Evolutionary conservation across 768 basidiomycete genomes (phyloP), one percentile per base, ranked within the genome.

Genomic region (Mycena metata): DNA sequence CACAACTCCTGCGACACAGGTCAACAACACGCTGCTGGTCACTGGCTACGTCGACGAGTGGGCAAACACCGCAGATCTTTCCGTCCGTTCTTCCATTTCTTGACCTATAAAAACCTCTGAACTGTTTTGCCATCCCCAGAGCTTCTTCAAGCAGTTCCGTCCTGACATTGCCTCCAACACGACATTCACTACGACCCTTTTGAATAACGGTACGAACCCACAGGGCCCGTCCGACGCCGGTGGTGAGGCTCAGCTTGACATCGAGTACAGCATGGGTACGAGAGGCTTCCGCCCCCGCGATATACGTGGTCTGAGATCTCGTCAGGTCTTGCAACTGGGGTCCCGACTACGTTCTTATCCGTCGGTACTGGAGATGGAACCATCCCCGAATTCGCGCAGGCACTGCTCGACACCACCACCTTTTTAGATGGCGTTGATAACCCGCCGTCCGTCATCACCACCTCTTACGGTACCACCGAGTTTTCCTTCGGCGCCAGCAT

Each of bases 41-140:
- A 58, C 64, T 5, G 64, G 55, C 21, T 66, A 66, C 39, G 49
- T 36, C 8, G 56, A 41, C 7, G 35, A 66, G 43, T 66, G 16
- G 16, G 63, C 63, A 26, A 41, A 64, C 21, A 19, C 16, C 11
- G 63, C 42, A 17, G 63, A 64, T 41, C 55, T 64, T 26, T 15
- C 42, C 26, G 63, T 56, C 17, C 39, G 63, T 61, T 12, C 7
- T 15, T 43, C 23, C 33, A 21, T 6, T 54, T n/a, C n/a, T n/a
- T n/a, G n/a, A n/a, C n/a, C n/a, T n/a, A n/a, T n/a, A n/a, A n/a
- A n/a, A n/a, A n/a, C n/a, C n/a, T n/a, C n/a, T n/a, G n/a, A n/a
- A n/a, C n/a, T n/a, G n/a, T n/a, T n/a, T n/a, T n/a, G n/a, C n/a
- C n/a, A n/a, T n/a, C 33, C 52, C 0, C 26, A 62, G 61, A 15